These are phyloP conservation scores for Colletotrichum noveboracense DNA, from an alignment of 2,329 filamentous ascomycete genomes.

Conservation along the genomic window DNA sequence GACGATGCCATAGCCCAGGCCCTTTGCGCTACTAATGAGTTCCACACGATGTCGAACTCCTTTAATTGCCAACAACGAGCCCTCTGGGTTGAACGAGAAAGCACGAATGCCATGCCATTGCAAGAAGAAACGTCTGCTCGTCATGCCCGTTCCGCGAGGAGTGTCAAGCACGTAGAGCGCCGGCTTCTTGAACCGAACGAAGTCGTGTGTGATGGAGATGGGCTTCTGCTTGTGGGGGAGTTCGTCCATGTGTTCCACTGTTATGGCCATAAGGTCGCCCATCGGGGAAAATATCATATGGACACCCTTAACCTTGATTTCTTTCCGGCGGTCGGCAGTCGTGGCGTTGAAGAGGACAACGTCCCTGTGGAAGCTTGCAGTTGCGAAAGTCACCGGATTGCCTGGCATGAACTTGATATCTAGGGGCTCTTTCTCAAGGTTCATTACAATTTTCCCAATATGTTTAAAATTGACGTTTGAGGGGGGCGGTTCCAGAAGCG, in stretches of 20 bases:
- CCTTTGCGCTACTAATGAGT: background rate
- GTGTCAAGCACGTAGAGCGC: background rate
- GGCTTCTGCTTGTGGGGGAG: background rate
- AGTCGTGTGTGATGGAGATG: constrained; percentile 4
- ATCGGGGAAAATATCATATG: constrained; percentile 9
- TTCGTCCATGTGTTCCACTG: constrained; percentile 5
- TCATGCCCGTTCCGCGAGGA: background rate
- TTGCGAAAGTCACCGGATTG: background rate
- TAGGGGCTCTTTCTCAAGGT: constrained; percentile 8
- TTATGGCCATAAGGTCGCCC: background rate
- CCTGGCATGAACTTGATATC: constrained; percentile 8
- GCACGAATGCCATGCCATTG: constrained; percentile 13
- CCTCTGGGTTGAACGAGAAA: constrained; percentile 10
- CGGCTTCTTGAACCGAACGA: constrained; percentile 1
- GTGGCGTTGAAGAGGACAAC: constrained; percentile 7
- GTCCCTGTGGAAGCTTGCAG: constrained; percentile 8
- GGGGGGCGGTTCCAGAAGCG: background rate
- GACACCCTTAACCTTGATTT: constrained; percentile 3
- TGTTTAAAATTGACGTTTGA: constrained; percentile 2
- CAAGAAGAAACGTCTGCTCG: background rate
- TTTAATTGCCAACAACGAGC: background rate
- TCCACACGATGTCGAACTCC: constrained; percentile 15
- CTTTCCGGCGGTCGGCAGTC: background rate
- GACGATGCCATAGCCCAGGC: constrained; percentile 5
- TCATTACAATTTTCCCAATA: constrained; percentile 2